A percentile compares a stretch with the other conserved stretches of the same genome.
Conservation (phyloP, 495 filamentous ascomycete species). For the Amphirosellinia nigrospora region DNA sequence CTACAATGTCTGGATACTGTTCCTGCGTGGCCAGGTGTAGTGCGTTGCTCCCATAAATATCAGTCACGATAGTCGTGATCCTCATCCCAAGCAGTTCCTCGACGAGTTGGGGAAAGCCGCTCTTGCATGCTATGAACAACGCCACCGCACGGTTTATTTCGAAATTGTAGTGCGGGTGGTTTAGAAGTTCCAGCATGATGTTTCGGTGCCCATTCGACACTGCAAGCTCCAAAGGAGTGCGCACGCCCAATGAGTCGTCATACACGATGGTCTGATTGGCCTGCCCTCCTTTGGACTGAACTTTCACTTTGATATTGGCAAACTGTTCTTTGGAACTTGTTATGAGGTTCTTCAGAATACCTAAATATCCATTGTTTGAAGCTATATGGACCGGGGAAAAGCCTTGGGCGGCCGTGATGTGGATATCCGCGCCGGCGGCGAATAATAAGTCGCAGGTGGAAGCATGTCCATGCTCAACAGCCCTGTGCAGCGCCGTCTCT, state of each 20-base stretch:
- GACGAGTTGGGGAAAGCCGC: conserved; percentile 5
- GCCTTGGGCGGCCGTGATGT: neutral
- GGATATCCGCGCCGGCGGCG: conserved; percentile 2
- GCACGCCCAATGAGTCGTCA: neutral
- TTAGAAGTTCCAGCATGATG: neutral
- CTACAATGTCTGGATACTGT: conserved; percentile 3
- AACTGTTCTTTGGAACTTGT: neutral
- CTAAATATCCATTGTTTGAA: neutral
- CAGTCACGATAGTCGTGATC: conserved; percentile 1
- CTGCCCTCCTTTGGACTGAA: neutral
- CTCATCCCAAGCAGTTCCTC: conserved; percentile 3
- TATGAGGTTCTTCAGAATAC: neutral
- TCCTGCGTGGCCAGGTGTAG: neutral
- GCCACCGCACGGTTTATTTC: neutral
- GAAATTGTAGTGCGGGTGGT: neutral
- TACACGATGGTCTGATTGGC: neutral
- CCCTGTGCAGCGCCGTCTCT: conserved; percentile 1
- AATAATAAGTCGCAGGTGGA: conserved; percentile 3
- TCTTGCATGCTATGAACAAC: neutral
- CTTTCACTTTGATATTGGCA: too few relatives aligned
- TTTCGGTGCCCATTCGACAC: neutral
- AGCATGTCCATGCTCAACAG: conserved; percentile 14
- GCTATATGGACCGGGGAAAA: conserved; percentile 11
- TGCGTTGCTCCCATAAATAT: neutral
- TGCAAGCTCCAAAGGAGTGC: neutral